Evolutionary conservation across 1,284 basidiomycete species (phyloP), one percentile per base, ranked within the genome.

Genomic region (Agaricales sp.): DNA sequence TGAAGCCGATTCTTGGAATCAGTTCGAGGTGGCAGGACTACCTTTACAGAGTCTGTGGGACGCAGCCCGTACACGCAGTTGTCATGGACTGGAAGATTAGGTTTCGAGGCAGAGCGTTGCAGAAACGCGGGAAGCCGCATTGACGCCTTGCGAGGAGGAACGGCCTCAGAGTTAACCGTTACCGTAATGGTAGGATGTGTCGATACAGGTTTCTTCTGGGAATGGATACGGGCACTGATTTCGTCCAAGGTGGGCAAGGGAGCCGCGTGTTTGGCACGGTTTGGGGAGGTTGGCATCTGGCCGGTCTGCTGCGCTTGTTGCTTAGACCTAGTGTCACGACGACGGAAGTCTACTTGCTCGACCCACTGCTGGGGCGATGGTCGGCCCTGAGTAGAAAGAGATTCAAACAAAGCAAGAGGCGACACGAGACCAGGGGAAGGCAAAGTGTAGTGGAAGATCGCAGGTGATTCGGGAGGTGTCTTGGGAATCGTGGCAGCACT

Each of bases 221-320:
- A 60, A 53, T 67, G 68, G 22, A 87, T 58, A 52, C 73, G 80
- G 45, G 82, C 78, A 35, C 78, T 77, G 55, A 88, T 87, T 60
- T 87, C 76, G 56, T 85, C 84, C 51, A 89, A 74, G 14, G 85
- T 87, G 12, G 85, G 84, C 26, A 80, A 55, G 35, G 62, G 56
- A 53, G 64, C 67, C 49, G 57, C 58, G 52, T 48, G 47, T 24
- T 50, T 55, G 51, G 48, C 51, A 44, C 48, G 45, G 43, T 48
- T 52, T 47, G 53, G 53, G 48, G 50, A 50, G 45, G 55, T 38
- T 35, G 41, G 51, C 30, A 8, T n/a, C 50, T 52, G 53, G 22
- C 43, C 54, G 52, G 35, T 52, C 46, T 48, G 51, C 43, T 50
- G 54, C 50, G 53, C 57, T 52, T 61, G 59, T 20, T 47, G 39